Conservation (phyloP, 2,329 filamentous ascomycete species). For the Colletotrichum euphorbiae region DNA sequence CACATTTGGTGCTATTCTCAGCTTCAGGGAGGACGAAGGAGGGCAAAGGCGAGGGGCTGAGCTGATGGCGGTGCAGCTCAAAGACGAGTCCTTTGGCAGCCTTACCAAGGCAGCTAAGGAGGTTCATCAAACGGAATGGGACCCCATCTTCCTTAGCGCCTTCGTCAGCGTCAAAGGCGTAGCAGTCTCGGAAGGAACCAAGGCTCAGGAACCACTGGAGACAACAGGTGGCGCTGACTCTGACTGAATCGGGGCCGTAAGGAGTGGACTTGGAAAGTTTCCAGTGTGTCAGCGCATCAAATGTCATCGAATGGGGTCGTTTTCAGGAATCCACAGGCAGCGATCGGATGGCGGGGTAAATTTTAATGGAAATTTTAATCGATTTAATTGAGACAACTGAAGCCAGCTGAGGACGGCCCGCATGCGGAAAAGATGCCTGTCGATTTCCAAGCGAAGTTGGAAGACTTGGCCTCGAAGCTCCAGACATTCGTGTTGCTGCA, state of each 20-base stretch:
- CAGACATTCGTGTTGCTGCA: conserved; percentile 1
- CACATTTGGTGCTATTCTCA: conserved; percentile 33
- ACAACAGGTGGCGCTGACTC: conserved; percentile 16
- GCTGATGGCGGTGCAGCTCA: conserved; percentile 33
- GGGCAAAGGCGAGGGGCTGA: conserved; percentile 22
- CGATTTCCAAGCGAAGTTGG: conserved; percentile 5
- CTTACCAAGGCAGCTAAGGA: not conserved
- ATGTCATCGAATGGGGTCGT: conserved; percentile 27
- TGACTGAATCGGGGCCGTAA: conserved; percentile 2
- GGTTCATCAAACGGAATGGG: conserved; percentile 12
- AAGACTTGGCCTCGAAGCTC: conserved; percentile 14
- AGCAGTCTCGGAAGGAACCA: conserved; percentile 8
- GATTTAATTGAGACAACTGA: conserved; percentile 37
- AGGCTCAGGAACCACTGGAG: conserved; percentile 17
- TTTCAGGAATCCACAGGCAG: conserved; percentile 29
- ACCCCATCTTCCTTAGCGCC: conserved; percentile 24
- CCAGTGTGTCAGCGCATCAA: conserved; percentile 34
- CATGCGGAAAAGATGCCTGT: conserved; percentile 28
- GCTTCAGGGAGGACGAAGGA: conserved; percentile 17
- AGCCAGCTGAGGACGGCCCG: conserved; percentile 31
- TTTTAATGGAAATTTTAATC: conserved; percentile 26
- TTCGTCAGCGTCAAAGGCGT: conserved; percentile 23
- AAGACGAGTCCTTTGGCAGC: conserved; percentile 6
- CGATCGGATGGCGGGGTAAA: conserved; percentile 33
- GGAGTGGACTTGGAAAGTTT: conserved; percentile 9